Conservation (phyloP, 2,329 filamentous ascomycete genomes). For the Aspergillus spinulosporus region DNA sequence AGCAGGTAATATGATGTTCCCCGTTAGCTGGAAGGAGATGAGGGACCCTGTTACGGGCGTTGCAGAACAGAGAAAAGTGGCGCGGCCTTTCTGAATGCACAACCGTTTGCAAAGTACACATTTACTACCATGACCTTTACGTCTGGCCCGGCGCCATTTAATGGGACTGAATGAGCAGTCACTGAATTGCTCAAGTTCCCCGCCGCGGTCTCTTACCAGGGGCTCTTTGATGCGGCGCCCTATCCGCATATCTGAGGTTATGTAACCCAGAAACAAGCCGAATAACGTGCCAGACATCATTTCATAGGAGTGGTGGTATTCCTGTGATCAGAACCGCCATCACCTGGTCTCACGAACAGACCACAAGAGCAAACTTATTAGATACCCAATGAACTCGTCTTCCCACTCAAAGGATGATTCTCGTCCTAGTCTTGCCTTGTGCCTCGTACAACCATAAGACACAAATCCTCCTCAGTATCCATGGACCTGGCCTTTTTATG, state of each 20-base stretch:
- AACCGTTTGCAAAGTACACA: background rate
- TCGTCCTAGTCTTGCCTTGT: background rate
- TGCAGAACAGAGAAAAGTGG: conserved; percentile 84
- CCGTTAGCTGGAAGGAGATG: conserved; percentile 94
- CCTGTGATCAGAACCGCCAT: background rate
- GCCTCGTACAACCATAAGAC: background rate
- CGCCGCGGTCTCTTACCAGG: too few species aligned
- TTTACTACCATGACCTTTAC: background rate
- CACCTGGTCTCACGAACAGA: background rate
- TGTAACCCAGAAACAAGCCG: background rate
- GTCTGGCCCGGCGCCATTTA: background rate
- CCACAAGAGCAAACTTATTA: background rate
- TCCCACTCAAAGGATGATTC: background rate
- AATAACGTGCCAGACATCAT: background rate
- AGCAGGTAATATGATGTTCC: conserved; percentile 84
- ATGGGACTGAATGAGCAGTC: background rate
- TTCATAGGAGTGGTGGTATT: background rate
- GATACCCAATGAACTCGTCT: conserved; percentile 12
- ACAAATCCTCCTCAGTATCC: conserved; percentile 44
- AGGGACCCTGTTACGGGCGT: conserved; percentile 79
- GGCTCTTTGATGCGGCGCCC: background rate
- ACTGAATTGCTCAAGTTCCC: background rate
- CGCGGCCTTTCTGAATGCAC: conserved; percentile 73
- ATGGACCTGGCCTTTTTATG: conserved; percentile 44
- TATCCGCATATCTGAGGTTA: background rate